A percentile compares a stretch with the other conserved stretches of the same genome.
Evolutionary conservation across 257 asterid genomes (phyloP).

Genomic region (Coffea eugenioides): DNA sequence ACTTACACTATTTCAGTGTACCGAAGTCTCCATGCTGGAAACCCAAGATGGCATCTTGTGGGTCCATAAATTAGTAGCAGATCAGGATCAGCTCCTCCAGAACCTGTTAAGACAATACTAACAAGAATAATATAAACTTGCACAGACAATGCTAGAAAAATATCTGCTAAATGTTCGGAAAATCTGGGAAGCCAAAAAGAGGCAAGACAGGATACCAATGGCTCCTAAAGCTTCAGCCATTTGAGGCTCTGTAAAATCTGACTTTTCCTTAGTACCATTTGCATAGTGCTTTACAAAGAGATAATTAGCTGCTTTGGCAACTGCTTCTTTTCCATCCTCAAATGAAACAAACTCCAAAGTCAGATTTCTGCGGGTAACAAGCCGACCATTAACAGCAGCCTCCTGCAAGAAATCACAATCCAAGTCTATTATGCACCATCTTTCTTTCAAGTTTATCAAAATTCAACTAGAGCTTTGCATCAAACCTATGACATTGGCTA

Average conservation of each 20-base stretch:
- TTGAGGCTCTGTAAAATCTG: conserved; percentile 64
- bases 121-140: neutral
- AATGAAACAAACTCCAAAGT: conserved; percentile 69
- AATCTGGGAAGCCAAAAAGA: conserved; percentile 11
- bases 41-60: conserved; percentile 89
- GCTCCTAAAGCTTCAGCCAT: conserved; percentile 64
- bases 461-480: neutral
- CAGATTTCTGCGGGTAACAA: conserved; percentile 38
- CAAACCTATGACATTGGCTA: neutral
- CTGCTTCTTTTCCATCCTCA: conserved; percentile 78
- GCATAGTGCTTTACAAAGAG: conserved; percentile 58
- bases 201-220: conserved; percentile 47
- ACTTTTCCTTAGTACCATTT: conserved; percentile 35
- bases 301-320: conserved; percentile 75
- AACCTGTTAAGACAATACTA: conserved; percentile 47
- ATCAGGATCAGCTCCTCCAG: conserved; percentile 66
- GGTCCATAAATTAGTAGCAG: conserved; percentile 86
- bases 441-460: neutral
- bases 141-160: conserved; percentile 1
- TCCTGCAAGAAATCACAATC: conserved; percentile 34
- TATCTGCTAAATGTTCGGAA: neutral
- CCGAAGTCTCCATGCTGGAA: conserved; percentile 93
- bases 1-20: conserved; percentile 97
- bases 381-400: conserved; percentile 26
- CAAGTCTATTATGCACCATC: neutral